These are phyloP conservation scores for Marasmius tenuissimus DNA, from an alignment of 1,284 basidiomycete species.

Conservation along the genomic window DNA sequence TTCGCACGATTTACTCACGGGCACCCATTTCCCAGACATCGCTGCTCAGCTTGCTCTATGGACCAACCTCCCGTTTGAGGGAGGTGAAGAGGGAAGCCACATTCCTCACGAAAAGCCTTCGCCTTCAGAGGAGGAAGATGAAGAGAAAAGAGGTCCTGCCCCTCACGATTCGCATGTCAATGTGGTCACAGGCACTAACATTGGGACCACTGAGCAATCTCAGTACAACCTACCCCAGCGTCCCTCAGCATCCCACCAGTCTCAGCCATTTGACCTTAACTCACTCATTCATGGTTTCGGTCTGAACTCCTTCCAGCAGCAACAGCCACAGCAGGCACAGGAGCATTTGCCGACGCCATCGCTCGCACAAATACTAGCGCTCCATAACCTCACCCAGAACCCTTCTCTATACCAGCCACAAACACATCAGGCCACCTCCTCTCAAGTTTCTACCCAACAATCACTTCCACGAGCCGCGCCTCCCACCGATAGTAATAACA, in stretches of 20 bases:
- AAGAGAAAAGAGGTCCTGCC: conserved; percentile 43
- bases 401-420: background rate
- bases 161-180: conserved; percentile 58
- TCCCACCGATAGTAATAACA: conserved; percentile 6
- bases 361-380: conserved; percentile 63
- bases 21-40: conserved; percentile 68
- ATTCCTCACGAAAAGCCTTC: conserved; percentile 19
- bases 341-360: conserved; percentile 43
- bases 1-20: conserved; percentile 58
- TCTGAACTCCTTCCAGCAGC: conserved; percentile 50
- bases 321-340: conserved; percentile 25
- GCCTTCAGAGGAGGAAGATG: conserved; percentile 32
- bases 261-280: conserved; percentile 50
- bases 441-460: conserved; percentile 17
- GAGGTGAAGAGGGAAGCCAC: conserved; percentile 59
- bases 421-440: conserved; percentile 13
- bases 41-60: conserved; percentile 80
- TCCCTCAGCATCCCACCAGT: conserved; percentile 6
- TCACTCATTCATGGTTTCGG: conserved; percentile 61
- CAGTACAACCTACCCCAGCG: conserved; percentile 17
- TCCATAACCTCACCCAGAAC: conserved; percentile 37
- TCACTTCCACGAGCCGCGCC: conserved; percentile 13
- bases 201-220: conserved; percentile 25
- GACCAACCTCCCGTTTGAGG: conserved; percentile 78
- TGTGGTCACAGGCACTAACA: conserved; percentile 47